Base-by-base conservation (phyloP, 2,329 filamentous ascomycete species). In the Pezicula carpinea region DNA sequence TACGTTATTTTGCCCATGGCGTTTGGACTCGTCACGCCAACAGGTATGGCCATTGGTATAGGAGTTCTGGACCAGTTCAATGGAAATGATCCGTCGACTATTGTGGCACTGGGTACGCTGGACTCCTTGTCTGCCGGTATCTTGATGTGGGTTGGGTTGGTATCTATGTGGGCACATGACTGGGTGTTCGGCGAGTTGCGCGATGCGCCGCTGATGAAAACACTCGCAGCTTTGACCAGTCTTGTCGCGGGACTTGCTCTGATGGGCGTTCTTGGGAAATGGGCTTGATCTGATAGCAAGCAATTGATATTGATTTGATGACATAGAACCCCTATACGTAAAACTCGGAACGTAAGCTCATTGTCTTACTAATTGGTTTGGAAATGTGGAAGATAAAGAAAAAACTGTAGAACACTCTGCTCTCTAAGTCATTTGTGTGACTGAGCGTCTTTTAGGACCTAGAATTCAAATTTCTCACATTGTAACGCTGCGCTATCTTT, bases 41-140 rank as follows among this genome's bases (percentile, higher is more conserved):
- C 89, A 23, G 87, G 87, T 10, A 91, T 91, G 86, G 85, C 82
- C 0, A 89, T 92, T 50, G 87, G 87, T 1, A 82, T 89, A 29
- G 85, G 84, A 3, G 84, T 87, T 3, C 66, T 90, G 22, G 67
- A 82, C 32, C 63, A 72, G 7, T 90, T 89, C 67, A 90, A 91
- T 57, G 86, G 85, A 4, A 89, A 87, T 56, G 77, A 87, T 55
- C 76, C 73, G 3, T 72, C 73, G 2, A 90, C 86, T 0, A 71
- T 89, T 34, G 66, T 90, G 36, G 82, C 85, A 2, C 80, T 90
- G 31, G 87, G 85, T 0, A 88, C 85, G 0, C 70, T 91, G 1
- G 82, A 91, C 63, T 83, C 86, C 5, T 60, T 90, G 8, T 87
- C 81, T 1, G 85, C 87, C 0, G 87, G 87, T 22, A 87, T 92